Percentiles rank a stretch among this genome's conserved stretches.
These are phyloP conservation scores for Prunus mume DNA, from an alignment of 306 rosid species.

Conservation along the genomic window DNA sequence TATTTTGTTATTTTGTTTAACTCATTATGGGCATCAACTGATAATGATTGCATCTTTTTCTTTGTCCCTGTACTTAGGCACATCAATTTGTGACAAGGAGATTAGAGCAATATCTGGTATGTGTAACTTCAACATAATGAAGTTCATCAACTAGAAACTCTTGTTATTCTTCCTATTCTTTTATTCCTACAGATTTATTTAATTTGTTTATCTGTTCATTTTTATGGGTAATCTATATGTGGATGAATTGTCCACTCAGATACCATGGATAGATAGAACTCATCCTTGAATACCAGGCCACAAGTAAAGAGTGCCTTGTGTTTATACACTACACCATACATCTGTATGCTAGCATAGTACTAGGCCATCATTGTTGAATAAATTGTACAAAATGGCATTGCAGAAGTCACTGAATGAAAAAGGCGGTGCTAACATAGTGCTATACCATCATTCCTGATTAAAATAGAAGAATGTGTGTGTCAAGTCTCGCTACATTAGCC, in stretches of 20 bases:
- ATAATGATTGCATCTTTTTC: constrained; percentile 19
- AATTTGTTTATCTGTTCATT: neutral
- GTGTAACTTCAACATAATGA: constrained; percentile 20
- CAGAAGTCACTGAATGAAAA: too few species aligned
- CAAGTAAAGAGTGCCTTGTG: too few species aligned
- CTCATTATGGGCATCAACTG: neutral
- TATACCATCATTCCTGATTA: neutral
- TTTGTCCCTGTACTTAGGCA: constrained; percentile 46
- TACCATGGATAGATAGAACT: neutral
- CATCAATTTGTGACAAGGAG: constrained; percentile 79
- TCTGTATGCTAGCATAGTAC: too few species aligned
- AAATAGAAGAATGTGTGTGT: too few species aligned
- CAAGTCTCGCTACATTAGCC: neutral
- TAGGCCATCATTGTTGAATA: too few species aligned
- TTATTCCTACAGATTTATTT: constrained; percentile 5
- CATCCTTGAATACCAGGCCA: too few species aligned
- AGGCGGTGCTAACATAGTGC: too few species aligned
- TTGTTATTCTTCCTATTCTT: neutral
- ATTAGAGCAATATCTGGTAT: constrained; percentile 90
- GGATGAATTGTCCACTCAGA: neutral
- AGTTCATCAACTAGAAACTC: neutral
- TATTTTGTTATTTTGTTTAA: neutral
- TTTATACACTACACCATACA: too few species aligned
- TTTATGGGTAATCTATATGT: neutral
- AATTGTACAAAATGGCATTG: too few species aligned